phyloP scores from a whole-genome alignment of 2,329 filamentous ascomycete species.

The Talaromyces sp. region DNA sequence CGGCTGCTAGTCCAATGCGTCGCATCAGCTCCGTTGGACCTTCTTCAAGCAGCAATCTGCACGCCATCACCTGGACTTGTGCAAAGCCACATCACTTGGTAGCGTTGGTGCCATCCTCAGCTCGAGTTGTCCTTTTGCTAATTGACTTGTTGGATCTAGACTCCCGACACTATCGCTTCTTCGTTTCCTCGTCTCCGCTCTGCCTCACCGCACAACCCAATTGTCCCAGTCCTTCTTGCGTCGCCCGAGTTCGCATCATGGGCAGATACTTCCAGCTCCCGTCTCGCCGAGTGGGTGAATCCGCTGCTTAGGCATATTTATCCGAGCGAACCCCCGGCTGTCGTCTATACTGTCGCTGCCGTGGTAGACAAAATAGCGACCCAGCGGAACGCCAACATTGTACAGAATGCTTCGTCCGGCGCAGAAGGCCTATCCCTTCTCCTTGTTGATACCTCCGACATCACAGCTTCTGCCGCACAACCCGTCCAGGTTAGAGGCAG shows the following conservation, averaged over 20 bases:
- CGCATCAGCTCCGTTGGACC: not conserved
- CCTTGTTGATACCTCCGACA: conserved; percentile 17
- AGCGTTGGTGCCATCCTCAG: conserved; percentile 19
- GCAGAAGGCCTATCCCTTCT: conserved; percentile 32
- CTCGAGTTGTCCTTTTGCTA: not conserved
- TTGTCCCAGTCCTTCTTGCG: conserved; percentile 29
- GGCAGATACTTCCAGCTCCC: conserved; percentile 25
- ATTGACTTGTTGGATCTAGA: conserved; percentile 10
- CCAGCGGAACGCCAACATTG: not conserved
- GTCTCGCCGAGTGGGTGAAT: conserved; percentile 26
- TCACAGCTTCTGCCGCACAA: conserved; percentile 25
- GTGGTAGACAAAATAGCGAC: conserved; percentile 33
- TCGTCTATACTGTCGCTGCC: conserved; percentile 27
- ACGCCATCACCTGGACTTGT: conserved; percentile 8
- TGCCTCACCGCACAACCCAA: conserved; percentile 6
- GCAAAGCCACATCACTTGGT: conserved; percentile 1
- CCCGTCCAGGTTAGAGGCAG: conserved; percentile 24
- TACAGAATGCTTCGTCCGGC: conserved; percentile 11
- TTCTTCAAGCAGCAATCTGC: not conserved
- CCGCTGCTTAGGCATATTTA: conserved; percentile 17
- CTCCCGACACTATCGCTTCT: conserved; percentile 12
- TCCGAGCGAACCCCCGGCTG: conserved; percentile 6
- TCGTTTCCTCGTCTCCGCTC: conserved; percentile 12
- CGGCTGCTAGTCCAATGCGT: not conserved
- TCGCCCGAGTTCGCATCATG: conserved; percentile 34